These are phyloP conservation scores for Camelina hispida DNA, from an alignment of 345 rosid species.

Conservation along the genomic window DNA sequence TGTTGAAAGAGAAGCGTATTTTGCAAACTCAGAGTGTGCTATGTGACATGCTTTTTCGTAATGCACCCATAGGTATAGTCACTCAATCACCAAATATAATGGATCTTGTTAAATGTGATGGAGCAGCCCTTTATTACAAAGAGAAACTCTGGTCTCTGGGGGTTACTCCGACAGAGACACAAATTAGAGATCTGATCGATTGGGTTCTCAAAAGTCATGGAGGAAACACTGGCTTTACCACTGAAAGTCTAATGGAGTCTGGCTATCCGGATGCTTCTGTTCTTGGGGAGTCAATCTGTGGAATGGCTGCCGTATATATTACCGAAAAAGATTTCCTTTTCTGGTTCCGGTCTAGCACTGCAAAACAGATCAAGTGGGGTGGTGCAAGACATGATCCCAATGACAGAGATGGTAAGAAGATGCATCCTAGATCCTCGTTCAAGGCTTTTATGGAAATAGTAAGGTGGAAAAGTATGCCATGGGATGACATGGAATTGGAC, in stretches of 20 bases:
- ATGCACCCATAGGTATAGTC: constrained; percentile 76
- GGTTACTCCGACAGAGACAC: constrained; percentile 71
- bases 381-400: constrained; percentile 81
- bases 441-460: constrained; percentile 86
- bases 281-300: constrained; percentile 73
- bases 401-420: constrained; percentile 69
- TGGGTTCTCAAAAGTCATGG: constrained; percentile 74
- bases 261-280: constrained; percentile 76
- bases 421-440: constrained; percentile 91
- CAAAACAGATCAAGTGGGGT: constrained; percentile 88
- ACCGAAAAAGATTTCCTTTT: constrained; percentile 71
- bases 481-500: constrained; percentile 93
- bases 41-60: constrained; percentile 90
- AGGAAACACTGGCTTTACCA: constrained; percentile 71
- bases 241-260: constrained; percentile 84
- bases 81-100: constrained; percentile 80
- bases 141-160: constrained; percentile 74
- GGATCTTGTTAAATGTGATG: constrained; percentile 91
- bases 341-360: constrained; percentile 86
- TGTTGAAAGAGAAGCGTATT: constrained; percentile 73
- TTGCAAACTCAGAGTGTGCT: constrained; percentile 73
- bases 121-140: constrained; percentile 74
- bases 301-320: constrained; percentile 72
- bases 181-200: constrained; percentile 63
- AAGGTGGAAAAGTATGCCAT: constrained; percentile 66